Evolutionary conservation across 441 rosid species (phyloP).

Genomic region (Geranium incanum): DNA sequence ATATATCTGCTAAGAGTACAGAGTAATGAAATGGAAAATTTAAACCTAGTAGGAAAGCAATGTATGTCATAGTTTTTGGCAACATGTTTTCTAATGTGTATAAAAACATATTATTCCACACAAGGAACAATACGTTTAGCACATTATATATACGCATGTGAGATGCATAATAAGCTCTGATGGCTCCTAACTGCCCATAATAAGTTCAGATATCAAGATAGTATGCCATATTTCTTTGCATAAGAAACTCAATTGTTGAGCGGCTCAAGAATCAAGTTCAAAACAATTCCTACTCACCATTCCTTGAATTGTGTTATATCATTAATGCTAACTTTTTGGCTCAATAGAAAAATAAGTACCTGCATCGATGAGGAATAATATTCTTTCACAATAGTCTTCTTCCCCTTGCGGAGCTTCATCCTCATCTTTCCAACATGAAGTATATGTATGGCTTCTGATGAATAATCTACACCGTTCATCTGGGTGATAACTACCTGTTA

Average conservation of each 20-base stretch:
- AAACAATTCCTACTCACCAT: background rate
- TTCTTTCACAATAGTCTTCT: conserved; percentile 62
- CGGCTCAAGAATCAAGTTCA: background rate
- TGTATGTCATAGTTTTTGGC: no score
- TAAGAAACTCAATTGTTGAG: background rate
- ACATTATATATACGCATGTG: no score
- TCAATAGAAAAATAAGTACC: conserved; percentile 30
- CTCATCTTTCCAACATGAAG: conserved; percentile 96
- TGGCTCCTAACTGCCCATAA: no score
- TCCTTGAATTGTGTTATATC: background rate
- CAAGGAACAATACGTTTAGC: no score
- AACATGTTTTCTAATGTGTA: background rate
- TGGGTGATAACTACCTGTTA: conserved; percentile 74
- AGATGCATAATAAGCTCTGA: no score
- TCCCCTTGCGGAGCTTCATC: conserved; percentile 79
- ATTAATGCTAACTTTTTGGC: background rate
- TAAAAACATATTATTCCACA: background rate
- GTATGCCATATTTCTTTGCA: no score
- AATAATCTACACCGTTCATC: conserved; percentile 54
- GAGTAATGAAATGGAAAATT: no score
- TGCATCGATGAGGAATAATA: conserved; percentile 79
- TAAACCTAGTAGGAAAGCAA: background rate
- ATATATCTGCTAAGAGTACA: no score
- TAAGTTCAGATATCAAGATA: background rate
- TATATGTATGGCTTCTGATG: conserved; percentile 68